A percentile compares a stretch with the other conserved stretches of the same genome.
phyloP scores from a whole-genome alignment of 179 eudicot species.

The Kewa caespitosa region DNA sequence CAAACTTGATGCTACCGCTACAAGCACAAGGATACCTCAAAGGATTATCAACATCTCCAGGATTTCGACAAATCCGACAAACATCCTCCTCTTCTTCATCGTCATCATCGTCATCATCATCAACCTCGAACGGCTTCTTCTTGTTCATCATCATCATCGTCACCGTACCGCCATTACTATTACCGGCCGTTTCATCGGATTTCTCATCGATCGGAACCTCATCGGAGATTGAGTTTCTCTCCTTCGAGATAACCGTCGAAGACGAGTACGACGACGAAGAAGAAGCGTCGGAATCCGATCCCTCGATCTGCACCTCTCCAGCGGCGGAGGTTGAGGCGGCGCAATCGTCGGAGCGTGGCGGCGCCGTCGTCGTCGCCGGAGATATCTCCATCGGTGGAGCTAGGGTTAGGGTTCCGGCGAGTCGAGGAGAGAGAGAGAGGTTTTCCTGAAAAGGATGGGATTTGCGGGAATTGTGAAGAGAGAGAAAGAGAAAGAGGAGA shows the following conservation, averaged over 20 bases:
- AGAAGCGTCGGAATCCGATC: slow-evolving; percentile 19
- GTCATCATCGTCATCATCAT: slow-evolving; percentile 15
- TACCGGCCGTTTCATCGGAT: background rate
- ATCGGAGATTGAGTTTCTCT: slow-evolving; percentile 7
- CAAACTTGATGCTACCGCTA: slow-evolving; percentile 93
- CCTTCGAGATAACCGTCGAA: slow-evolving; percentile 24
- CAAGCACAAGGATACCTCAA: slow-evolving; percentile 93
- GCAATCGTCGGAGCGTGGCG: no score
- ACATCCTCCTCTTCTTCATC: slow-evolving; percentile 90
- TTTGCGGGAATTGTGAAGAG: background rate
- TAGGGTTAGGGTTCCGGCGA: slow-evolving; percentile 33
- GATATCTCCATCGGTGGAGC: slow-evolving; percentile 45
- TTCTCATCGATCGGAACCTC: slow-evolving; percentile 29
- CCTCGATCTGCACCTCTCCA: slow-evolving; percentile 17
- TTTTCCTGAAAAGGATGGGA: background rate
- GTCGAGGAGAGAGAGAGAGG: background rate
- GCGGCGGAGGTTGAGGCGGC: slow-evolving; percentile 17
- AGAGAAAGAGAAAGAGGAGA: slow-evolving; percentile 10
- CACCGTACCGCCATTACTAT: background rate
- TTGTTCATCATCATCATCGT: background rate
- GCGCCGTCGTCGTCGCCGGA: slow-evolving; percentile 40
- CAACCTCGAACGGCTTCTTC: slow-evolving; percentile 10
- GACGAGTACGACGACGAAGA: slow-evolving; percentile 32
- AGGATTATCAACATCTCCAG: slow-evolving; percentile 87
- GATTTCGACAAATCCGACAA: slow-evolving; percentile 88